phyloP scores from a whole-genome alignment of 2,329 filamentous ascomycete genomes.

The Beauveria caledonica region DNA sequence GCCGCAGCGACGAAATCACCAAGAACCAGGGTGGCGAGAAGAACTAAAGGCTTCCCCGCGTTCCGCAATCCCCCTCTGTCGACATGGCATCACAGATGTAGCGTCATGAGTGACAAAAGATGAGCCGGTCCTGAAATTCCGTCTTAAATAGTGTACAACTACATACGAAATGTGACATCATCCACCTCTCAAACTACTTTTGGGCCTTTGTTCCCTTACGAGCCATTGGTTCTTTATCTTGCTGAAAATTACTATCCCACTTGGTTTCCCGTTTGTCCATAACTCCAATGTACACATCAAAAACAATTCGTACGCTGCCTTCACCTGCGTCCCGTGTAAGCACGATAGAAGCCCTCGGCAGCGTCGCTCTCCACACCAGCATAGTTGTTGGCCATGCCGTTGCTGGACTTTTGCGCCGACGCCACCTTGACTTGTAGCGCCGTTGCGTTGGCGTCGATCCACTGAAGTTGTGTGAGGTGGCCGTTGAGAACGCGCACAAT shows the following conservation, averaged over 20 bases:
- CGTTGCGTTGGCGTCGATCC: constrained; percentile 80
- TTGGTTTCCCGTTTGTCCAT: constrained; percentile 8
- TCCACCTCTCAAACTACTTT: constrained; percentile 12
- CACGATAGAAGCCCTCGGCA: constrained; percentile 84
- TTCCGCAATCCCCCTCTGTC: background rate
- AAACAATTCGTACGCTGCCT: background rate
- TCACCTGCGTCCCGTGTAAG: constrained; percentile 68
- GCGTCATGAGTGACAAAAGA: background rate
- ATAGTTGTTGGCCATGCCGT: constrained; percentile 49
- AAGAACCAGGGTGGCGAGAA: constrained; percentile 62
- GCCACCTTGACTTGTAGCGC: constrained; percentile 75
- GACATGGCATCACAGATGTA: background rate
- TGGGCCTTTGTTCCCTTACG: background rate
- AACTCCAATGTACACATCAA: constrained; percentile 11
- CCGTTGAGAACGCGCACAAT: constrained; percentile 93
- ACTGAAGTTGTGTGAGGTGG: constrained; percentile 84
- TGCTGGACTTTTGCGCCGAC: constrained; percentile 71
- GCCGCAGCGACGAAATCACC: constrained; percentile 64
- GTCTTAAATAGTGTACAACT: constrained; percentile 33
- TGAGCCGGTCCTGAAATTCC: constrained; percentile 11
- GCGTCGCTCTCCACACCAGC: constrained; percentile 59
- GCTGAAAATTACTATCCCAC: constrained; percentile 6
- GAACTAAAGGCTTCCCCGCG: constrained; percentile 37
- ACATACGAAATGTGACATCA: constrained; percentile 18
- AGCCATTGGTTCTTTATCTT: background rate